Conservation (phyloP, 1,284 basidiomycete species). For the Wolfiporia cocos region DNA sequence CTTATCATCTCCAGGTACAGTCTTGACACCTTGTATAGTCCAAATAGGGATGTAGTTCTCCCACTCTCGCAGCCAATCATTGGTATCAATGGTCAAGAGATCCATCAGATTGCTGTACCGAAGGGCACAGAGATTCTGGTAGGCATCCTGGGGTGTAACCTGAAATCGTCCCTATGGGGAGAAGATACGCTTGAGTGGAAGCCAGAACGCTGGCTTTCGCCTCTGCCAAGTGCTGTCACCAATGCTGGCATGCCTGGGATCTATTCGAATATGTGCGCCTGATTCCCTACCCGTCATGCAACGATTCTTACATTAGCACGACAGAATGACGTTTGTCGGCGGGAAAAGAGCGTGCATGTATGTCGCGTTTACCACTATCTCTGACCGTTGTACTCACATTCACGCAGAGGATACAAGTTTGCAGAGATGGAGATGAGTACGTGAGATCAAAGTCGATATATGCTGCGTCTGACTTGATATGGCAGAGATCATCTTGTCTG, state of each 20-base stretch:
- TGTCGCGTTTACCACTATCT: neutral
- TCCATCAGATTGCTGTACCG: conserved; percentile 33
- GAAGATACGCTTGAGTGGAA: conserved; percentile 7
- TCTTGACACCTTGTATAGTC: too few species aligned
- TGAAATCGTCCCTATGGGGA: conserved; percentile 9
- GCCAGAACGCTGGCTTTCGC: conserved; percentile 6
- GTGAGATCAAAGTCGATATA: neutral
- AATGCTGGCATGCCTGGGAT: conserved; percentile 10
- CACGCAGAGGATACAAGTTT: conserved; percentile 10
- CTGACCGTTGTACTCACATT: neutral
- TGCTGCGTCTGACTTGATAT: neutral
- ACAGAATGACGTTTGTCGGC: conserved; percentile 10
- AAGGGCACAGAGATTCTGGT: conserved; percentile 37
- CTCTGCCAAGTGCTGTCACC: conserved; percentile 7
- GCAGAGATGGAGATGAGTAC: conserved; percentile 10
- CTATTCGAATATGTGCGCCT: conserved; percentile 3
- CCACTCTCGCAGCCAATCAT: conserved; percentile 39
- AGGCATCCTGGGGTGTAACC: conserved; percentile 37
- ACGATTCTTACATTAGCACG: neutral
- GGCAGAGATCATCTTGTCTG: conserved; percentile 15
- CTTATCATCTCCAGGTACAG: too few species aligned
- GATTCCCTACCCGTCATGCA: neutral
- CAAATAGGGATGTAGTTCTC: conserved; percentile 41
- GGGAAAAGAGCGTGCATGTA: conserved; percentile 13
- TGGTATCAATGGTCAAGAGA: conserved; percentile 29